phyloP scores from a whole-genome alignment of 768 basidiomycete species.

The Boletus tylopilopsis region DNA sequence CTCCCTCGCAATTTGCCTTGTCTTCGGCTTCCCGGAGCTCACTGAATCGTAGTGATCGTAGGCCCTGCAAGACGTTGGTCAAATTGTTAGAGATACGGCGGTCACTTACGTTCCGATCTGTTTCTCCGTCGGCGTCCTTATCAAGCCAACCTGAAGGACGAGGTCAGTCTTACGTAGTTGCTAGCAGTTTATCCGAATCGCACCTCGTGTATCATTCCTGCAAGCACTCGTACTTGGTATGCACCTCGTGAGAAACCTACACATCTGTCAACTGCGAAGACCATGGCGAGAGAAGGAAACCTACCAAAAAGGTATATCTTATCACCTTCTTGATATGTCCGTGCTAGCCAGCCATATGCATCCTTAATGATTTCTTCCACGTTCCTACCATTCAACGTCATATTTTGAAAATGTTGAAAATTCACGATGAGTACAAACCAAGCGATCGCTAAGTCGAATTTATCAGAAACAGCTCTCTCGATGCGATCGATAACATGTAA shows the following conservation, averaged over 20 bases:
- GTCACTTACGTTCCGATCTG: constrained; percentile 17
- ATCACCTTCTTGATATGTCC: constrained; percentile 31
- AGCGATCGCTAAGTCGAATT: constrained; percentile 37
- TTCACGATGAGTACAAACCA: constrained; percentile 26
- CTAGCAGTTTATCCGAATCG: neutral
- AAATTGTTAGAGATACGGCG: neutral
- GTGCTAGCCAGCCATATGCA: constrained; percentile 33
- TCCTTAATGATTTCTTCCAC: constrained; percentile 33
- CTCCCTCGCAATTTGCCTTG: constrained; percentile 10
- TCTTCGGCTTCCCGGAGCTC: constrained; percentile 10
- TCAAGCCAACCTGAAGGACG: constrained; percentile 1
- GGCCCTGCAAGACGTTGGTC: constrained; percentile 5
- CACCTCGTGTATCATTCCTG: constrained; percentile 40
- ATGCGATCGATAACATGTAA: constrained; percentile 21
- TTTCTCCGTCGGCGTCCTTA: constrained; percentile 20
- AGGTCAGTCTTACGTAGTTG: neutral
- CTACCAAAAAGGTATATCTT: constrained; percentile 35
- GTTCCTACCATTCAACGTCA: constrained; percentile 22
- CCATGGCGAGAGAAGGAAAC: neutral
- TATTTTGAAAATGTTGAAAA: neutral
- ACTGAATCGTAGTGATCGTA: constrained; percentile 13
- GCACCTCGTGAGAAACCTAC: constrained; percentile 43
- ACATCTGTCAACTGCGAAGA: neutral
- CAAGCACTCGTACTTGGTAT: constrained; percentile 38
- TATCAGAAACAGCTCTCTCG: constrained; percentile 18